These are phyloP conservation scores for Schizophyllum commune DNA, from an alignment of 1,284 basidiomycete genomes.

Conservation along the genomic window DNA sequence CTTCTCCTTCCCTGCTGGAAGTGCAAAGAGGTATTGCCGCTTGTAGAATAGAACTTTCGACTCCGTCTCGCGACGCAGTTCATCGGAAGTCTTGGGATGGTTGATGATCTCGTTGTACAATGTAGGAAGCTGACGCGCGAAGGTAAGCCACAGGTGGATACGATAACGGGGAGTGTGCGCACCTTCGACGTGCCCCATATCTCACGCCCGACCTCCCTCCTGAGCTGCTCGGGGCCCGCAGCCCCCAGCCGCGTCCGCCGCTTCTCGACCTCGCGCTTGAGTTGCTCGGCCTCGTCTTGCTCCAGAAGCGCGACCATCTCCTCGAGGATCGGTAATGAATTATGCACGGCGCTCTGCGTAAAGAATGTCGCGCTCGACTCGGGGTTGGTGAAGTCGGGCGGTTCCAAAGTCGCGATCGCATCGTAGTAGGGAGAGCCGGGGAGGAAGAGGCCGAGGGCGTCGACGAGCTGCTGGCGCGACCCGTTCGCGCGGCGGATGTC, in stretches of 20 bases:
- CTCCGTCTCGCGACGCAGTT: conserved; percentile 62
- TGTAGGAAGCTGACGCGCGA: conserved; percentile 38
- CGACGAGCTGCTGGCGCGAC: conserved; percentile 52
- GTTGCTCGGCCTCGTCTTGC: conserved; percentile 44
- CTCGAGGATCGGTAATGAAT: conserved; percentile 59
- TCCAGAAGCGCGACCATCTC: conserved; percentile 60
- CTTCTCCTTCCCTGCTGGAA: conserved; percentile 49
- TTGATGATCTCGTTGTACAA: conserved; percentile 71
- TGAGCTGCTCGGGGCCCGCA: conserved; percentile 58
- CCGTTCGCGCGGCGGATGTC: conserved; percentile 57
- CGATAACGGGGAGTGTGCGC: conserved; percentile 7
- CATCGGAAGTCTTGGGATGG: conserved; percentile 70
- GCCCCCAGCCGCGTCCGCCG: conserved; percentile 71
- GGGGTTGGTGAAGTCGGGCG: conserved; percentile 72
- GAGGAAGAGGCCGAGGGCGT: conserved; percentile 63
- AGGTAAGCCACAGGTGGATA: conserved; percentile 2
- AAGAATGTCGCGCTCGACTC: conserved; percentile 48
- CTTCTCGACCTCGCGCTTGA: conserved; percentile 65
- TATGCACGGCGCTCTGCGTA: conserved; percentile 60
- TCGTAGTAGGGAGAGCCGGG: conserved; percentile 67
- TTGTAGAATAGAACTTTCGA: conserved; percentile 61
- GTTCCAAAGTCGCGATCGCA: conserved; percentile 60
- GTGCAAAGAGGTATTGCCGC: conserved; percentile 46
- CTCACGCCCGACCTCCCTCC: conserved; percentile 59
- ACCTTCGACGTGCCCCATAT: conserved; percentile 56